These are phyloP conservation scores for Lentinula boryana DNA, from an alignment of 768 basidiomycete species.

Conservation along the genomic window DNA sequence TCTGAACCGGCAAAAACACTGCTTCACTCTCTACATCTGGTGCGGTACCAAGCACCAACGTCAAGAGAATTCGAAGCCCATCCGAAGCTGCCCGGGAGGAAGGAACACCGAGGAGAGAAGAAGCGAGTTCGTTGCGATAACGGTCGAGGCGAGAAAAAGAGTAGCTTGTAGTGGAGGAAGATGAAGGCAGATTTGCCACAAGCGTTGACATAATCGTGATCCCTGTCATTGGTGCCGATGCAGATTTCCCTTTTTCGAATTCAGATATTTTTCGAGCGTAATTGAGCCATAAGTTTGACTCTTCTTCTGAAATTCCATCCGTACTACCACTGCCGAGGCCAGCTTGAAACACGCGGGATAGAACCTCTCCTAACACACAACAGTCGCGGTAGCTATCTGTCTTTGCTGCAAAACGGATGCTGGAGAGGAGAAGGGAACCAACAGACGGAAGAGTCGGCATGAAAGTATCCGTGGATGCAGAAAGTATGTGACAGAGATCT, in stretches of 20 bases:
- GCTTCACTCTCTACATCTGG: conserved; percentile 76
- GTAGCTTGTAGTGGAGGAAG: conserved; percentile 41
- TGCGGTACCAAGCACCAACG: conserved; percentile 53
- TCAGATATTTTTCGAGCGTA: conserved; percentile 62
- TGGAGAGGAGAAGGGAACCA: conserved; percentile 23
- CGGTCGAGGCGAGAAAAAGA: conserved; percentile 65
- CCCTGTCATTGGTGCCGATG: neutral
- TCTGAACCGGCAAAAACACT: conserved; percentile 76
- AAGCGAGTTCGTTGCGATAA: conserved; percentile 87
- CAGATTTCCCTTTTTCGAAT: conserved; percentile 37
- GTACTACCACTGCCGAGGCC: neutral
- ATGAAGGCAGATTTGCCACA: neutral
- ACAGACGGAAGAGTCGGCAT: conserved; percentile 6
- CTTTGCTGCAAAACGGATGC: conserved; percentile 23
- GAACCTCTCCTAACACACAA: conserved; percentile 52
- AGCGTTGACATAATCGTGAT: neutral
- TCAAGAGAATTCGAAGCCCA: conserved; percentile 64
- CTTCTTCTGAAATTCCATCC: conserved; percentile 50
- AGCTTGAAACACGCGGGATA: conserved; percentile 45
- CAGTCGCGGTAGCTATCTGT: conserved; percentile 48
- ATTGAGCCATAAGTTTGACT: conserved; percentile 74
- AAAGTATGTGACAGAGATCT: conserved; percentile 11
- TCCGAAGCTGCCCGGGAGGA: conserved; percentile 56
- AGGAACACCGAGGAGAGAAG: conserved; percentile 64
- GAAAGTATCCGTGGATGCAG: neutral